Evolutionary conservation across 352 stramenopile species (phyloP), one percentile per base, ranked within the genome.

Genomic region (Pythium sukuiense): DNA sequence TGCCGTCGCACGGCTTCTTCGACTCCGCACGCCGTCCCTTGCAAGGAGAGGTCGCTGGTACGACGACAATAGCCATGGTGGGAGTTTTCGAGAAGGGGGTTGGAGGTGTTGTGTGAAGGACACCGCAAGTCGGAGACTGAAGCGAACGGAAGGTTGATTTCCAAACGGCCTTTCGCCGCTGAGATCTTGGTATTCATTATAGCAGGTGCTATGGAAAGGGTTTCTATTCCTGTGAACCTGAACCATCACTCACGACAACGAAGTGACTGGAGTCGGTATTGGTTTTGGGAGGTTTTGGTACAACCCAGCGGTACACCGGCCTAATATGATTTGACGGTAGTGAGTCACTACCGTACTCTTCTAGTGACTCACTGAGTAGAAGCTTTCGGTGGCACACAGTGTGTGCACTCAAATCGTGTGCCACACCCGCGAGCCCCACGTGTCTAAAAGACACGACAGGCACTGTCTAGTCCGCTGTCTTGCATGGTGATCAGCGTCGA

Each of bases 1-100:
- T 54, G 59, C 67, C 63, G 61, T 59, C 52, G 65, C 72, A 79
- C 2, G 45, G 58, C 58, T 56, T 57, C 7, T 49, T 24, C 20
- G 58, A 52, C 24, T 54, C 29, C 14, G 50, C 41, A 13, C 55
- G 35, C 6, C 49, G 55, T 4, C 55, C 55, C 55, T 62, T 46
- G 41, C 55, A 52, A 5, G 45, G 45, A n/a, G 45, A 52, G 18
- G 45, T 24, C 9, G 29, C 35, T 30, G 37, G 20, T 2, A 43
- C 33, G 11, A 37, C 55, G 20, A 52, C 33, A 26, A 46, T 20
- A 45, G 29, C 55, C 55, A 60, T 60, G 20, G 55, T 27, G n/a
- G 18, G 30, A 59, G 37, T 18, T 7, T 7, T 45, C 3, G 37
- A 5, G 37, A 18, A 5, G 37, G 37, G 30, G 54, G 11, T 20